Evolutionary conservation across 208 protist genomes (phyloP).

Genomic region (Blechomonas ayalai): DNA sequence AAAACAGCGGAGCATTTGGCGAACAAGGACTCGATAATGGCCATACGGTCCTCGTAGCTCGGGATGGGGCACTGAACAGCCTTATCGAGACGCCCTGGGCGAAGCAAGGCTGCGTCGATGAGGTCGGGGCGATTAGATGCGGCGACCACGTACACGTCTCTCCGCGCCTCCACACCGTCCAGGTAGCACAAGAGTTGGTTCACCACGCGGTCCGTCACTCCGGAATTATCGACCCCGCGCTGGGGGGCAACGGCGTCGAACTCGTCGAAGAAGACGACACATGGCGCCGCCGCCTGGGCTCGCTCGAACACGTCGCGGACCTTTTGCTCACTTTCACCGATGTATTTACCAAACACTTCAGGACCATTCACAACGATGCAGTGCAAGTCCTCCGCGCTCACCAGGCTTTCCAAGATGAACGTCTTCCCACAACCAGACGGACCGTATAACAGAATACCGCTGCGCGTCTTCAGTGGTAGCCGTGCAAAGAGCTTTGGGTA

Average conservation of each 20-base stretch:
- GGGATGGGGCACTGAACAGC: constrained; percentile 82
- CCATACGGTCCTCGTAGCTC: constrained; percentile 55
- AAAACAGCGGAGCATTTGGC: constrained; percentile 94
- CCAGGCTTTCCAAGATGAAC: constrained; percentile 73
- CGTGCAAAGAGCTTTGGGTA: constrained; percentile 88
- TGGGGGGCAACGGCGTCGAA: constrained; percentile 91
- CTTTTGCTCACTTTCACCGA: constrained; percentile 92
- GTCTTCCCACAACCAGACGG: constrained; percentile 90
- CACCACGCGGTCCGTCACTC: constrained; percentile 94
- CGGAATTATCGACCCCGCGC: constrained; percentile 82
- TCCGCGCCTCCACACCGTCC: constrained; percentile 94
- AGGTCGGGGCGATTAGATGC: constrained; percentile 98
- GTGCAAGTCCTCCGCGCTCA: constrained; percentile 72
- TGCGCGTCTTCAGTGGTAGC: constrained; percentile 86
- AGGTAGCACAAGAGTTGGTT: constrained; percentile 98
- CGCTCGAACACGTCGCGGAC: constrained; percentile 91
- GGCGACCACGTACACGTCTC: constrained; percentile 97
- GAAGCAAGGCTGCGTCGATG: constrained; percentile 93
- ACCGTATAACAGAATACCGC: constrained; percentile 91
- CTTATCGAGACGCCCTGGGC: constrained; percentile 88
- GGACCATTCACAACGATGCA: constrained; percentile 92
- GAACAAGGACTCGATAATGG: constrained; percentile 98
- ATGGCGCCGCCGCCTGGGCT: constrained; percentile 81
- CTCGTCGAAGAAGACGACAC: constrained; percentile 94
- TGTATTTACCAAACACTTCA: constrained; percentile 93